Base-by-base conservation (phyloP, 2,329 filamentous ascomycete genomes). In the Lecanicillium sp. region DNA sequence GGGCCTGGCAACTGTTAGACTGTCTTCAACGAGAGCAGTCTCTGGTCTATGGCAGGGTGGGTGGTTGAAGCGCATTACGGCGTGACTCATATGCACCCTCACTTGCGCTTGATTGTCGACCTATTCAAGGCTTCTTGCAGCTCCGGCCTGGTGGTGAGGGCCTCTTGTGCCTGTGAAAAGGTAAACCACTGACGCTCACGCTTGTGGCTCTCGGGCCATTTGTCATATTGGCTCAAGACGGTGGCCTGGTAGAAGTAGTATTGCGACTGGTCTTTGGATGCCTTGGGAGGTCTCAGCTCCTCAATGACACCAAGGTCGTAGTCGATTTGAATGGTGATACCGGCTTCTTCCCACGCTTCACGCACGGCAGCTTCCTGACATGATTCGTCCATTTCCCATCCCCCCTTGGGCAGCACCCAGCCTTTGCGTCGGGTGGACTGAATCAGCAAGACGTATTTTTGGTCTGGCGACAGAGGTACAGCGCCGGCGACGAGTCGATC, bases 341-440 rank as follows among this genome's bases (percentile, higher is more conserved):
- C 92, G 30, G 89, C 92, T 67, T 96, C 92, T 67, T 96, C 92
- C 92, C 92, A 96, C 44, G 92, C 92, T 63, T 98, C 92, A 50
- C 92, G 70, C 70, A 83, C 64, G 40, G 92, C 92, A 41, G 92
- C 85, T 58, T 90, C 77, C 45, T 83, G 78, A 46, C 85, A 92
- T 45, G 81, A 77, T 65, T 98, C 92, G 62, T 98, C 92, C 25
- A 80, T 83, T 63, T 98, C 92, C 89, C 92, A 98, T 44, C 92
- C 92, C 56, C 92, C 92, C 62, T 98, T 98, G 44, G 92, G 92
- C 43, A 98, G 73, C 31, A 98, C 92, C 92, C 92, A 98, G 53
- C 85, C 86, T 60, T 86, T 86, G 53, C 88, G 82, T 48, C 86
- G 78, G 37, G 85, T 90, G 39, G 88, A 95, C 67, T 95, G 88